Percentiles rank a stretch among this genome's conserved stretches.
Evolutionary conservation across 1,284 basidiomycete species (phyloP).

Genomic region (Quambalaria eucalypti): DNA sequence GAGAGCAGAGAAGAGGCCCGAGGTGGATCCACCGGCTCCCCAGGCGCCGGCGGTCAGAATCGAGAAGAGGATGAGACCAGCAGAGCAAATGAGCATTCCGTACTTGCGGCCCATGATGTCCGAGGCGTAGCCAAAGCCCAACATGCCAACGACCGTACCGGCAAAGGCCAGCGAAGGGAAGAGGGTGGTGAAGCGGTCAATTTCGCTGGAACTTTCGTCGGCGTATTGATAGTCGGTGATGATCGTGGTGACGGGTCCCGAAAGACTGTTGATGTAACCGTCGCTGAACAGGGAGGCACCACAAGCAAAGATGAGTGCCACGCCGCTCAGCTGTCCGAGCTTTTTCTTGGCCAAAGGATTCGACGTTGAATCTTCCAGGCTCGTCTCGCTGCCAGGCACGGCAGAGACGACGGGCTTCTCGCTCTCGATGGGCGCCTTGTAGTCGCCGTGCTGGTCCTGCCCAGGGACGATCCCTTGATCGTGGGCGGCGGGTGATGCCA

Average conservation of each 20-base stretch:
- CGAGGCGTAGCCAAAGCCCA: slow-evolving; percentile 39
- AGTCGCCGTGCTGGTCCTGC: no score
- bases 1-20: slow-evolving; percentile 67
- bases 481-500: no score
- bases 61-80: slow-evolving; percentile 31
- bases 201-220: slow-evolving; percentile 9
- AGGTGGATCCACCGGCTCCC: slow-evolving; percentile 63
- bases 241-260: slow-evolving; percentile 27
- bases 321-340: slow-evolving; percentile 5
- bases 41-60: slow-evolving; percentile 69
- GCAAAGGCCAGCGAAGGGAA: slow-evolving; percentile 42
- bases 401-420: no score
- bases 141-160: slow-evolving; percentile 60
- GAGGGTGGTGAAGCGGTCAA: slow-evolving; percentile 17
- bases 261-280: slow-evolving; percentile 34
- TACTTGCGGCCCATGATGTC: slow-evolving; percentile 56
- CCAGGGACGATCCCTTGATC: no score
- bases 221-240: slow-evolving; percentile 18
- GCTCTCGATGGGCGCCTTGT: no score
- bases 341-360: neutral
- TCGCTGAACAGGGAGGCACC: slow-evolving; percentile 40
- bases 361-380: neutral
- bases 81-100: slow-evolving; percentile 60
- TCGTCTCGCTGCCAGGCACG: no score
- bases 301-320: slow-evolving; percentile 33